A percentile compares a stretch with the other conserved stretches of the same genome.
Conservation (phyloP, 2,329 filamentous ascomycete species). For the Aspergillus sp. region DNA sequence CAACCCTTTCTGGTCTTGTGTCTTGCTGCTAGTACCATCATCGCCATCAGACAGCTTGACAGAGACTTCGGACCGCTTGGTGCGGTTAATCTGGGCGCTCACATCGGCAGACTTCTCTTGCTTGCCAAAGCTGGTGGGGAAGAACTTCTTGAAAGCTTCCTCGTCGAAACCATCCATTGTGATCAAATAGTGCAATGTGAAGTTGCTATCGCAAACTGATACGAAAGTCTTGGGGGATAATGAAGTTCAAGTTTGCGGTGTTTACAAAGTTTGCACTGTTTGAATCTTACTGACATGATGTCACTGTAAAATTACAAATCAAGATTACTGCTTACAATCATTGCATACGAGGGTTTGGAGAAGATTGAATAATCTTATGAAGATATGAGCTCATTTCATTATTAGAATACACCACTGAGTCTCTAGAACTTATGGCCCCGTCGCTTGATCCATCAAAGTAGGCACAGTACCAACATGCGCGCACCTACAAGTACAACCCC, state of each 20-base stretch:
- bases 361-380: neutral
- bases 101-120: slow-evolving; percentile 69
- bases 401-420: slow-evolving; percentile 21
- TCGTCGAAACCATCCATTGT: slow-evolving; percentile 43
- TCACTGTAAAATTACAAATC: too few species aligned
- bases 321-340: neutral
- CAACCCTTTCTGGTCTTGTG: slow-evolving; percentile 19
- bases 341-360: neutral
- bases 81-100: slow-evolving; percentile 74
- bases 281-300: neutral
- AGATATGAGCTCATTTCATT: slow-evolving; percentile 3
- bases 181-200: neutral
- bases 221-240: slow-evolving; percentile 3
- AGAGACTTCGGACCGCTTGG: slow-evolving; percentile 55
- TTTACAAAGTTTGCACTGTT: slow-evolving; percentile 18
- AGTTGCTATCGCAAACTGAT: neutral
- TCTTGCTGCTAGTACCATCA: slow-evolving; percentile 7
- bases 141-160: slow-evolving; percentile 51
- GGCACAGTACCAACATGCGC: slow-evolving; percentile 5
- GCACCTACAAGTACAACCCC: slow-evolving; percentile 86
- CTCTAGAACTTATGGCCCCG: slow-evolving; percentile 3
- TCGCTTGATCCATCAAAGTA: slow-evolving; percentile 5
- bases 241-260: slow-evolving; percentile 16
- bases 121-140: slow-evolving; percentile 83
- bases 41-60: slow-evolving; percentile 22